phyloP scores from a whole-genome alignment of 2,329 filamentous ascomycete genomes.

The Calonectria hongkongensis region DNA sequence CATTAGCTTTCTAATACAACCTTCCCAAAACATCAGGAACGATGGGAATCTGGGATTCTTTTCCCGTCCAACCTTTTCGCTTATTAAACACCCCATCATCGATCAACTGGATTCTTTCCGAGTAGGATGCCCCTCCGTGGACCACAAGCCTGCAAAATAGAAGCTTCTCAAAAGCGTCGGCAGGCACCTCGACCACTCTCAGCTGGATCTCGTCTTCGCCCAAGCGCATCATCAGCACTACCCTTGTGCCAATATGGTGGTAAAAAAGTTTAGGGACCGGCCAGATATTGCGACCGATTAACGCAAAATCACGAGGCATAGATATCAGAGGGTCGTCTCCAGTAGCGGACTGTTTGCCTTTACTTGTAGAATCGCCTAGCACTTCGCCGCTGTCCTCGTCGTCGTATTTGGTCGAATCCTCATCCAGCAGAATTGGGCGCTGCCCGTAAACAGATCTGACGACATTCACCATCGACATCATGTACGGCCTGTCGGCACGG shows the following conservation, averaged over 20 bases:
- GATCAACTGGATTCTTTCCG: constrained; percentile 41
- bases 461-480: constrained; percentile 48
- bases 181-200: constrained; percentile 39
- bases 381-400: neutral
- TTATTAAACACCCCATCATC: constrained; percentile 45
- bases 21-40: constrained; percentile 17
- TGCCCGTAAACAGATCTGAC: constrained; percentile 35
- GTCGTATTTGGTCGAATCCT: neutral
- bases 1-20: constrained; percentile 19
- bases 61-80: constrained; percentile 34
- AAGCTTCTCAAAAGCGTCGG: constrained; percentile 44
- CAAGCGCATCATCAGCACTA: constrained; percentile 45
- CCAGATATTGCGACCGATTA: constrained; percentile 32
- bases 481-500: constrained; percentile 49
- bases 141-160: constrained; percentile 49
- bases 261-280: constrained; percentile 41
- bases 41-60: constrained; percentile 15
- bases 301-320: neutral
- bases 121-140: constrained; percentile 43
- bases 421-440: neutral
- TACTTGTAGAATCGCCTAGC: neutral
- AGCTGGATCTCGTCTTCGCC: constrained; percentile 38
- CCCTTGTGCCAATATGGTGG: constrained; percentile 46
- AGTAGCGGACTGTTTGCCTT: constrained; percentile 10
- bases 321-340: neutral